Evolutionary conservation across 169 alveolate species (phyloP).

Genomic region (Cryptosporidium baileyi): DNA sequence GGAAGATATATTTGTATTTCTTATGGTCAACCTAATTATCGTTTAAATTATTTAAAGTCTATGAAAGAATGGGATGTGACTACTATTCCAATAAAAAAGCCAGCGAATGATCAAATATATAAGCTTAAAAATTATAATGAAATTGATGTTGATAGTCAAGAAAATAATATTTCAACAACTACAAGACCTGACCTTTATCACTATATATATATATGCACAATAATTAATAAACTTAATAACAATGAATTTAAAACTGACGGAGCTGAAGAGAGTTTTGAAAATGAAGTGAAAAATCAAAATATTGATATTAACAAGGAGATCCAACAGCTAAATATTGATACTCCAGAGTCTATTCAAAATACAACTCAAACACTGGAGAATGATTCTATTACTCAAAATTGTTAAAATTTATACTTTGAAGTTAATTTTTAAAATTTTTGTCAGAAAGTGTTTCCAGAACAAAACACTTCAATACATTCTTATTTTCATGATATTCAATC

Average conservation of each 20-base stretch:
- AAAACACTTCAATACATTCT: background rate
- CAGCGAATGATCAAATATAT: slow-evolving; percentile 33
- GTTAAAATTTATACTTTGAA: too few species aligned
- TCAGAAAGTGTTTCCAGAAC: background rate
- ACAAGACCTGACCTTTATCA: slow-evolving; percentile 67
- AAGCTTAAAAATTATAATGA: slow-evolving; percentile 38
- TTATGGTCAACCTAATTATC: slow-evolving; percentile 89
- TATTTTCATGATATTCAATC: background rate
- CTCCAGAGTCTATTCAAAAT: too few species aligned
- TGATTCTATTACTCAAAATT: too few species aligned
- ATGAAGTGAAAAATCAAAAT: background rate
- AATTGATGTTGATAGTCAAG: background rate
- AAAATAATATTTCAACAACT: background rate
- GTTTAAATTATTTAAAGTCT: slow-evolving; percentile 79
- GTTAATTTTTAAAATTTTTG: background rate
- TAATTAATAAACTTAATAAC: background rate
- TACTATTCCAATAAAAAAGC: slow-evolving; percentile 44
- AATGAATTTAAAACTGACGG: background rate
- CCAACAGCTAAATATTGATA: too few species aligned
- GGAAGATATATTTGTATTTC: slow-evolving; percentile 89
- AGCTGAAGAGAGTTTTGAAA: background rate
- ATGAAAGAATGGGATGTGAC: slow-evolving; percentile 55
- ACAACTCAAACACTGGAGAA: too few species aligned
- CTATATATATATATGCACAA: slow-evolving; percentile 73
- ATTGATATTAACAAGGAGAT: background rate